Evolutionary conservation across 208 protist genomes (phyloP).

Genomic region (Acanthamoeba divionensis): DNA sequence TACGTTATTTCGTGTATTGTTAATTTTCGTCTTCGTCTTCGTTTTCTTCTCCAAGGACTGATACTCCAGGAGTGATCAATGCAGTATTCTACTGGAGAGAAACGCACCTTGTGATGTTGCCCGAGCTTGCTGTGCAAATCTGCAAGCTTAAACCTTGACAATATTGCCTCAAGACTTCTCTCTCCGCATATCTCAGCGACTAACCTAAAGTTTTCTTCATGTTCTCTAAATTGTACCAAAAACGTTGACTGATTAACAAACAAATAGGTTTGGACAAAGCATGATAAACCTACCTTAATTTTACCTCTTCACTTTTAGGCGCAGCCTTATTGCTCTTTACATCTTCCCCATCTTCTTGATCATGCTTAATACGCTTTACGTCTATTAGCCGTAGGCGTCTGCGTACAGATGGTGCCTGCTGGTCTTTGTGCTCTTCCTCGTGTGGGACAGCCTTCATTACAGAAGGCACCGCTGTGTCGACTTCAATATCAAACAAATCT

Average conservation of each 20-base stretch:
- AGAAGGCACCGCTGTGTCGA: not conserved
- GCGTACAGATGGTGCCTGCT: too few species aligned
- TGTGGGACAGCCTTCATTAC: too few species aligned
- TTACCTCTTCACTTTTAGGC: too few species aligned
- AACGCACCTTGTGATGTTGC: not conserved
- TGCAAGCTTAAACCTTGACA: not conserved
- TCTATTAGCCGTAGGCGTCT: too few species aligned
- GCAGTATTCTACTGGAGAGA: too few species aligned
- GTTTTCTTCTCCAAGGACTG: not conserved
- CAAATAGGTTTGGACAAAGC: not conserved
- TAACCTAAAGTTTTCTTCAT: slow-evolving; percentile 23
- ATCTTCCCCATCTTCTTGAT: too few species aligned
- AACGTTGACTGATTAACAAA: too few species aligned
- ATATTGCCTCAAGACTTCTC: not conserved
- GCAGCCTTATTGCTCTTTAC: too few species aligned
- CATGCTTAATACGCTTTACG: too few species aligned
- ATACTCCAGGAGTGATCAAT: too few species aligned
- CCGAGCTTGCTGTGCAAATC: slow-evolving; percentile 9
- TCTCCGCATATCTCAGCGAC: not conserved
- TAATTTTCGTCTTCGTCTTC: not conserved
- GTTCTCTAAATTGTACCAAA: not conserved
- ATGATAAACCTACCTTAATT: too few species aligned
- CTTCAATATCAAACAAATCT: not conserved
- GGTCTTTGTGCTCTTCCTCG: too few species aligned
- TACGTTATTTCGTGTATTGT: not conserved